Base-by-base conservation (phyloP, 2,329 filamentous ascomycete genomes). In the Xenosphaeropsis pyriputrescens region DNA sequence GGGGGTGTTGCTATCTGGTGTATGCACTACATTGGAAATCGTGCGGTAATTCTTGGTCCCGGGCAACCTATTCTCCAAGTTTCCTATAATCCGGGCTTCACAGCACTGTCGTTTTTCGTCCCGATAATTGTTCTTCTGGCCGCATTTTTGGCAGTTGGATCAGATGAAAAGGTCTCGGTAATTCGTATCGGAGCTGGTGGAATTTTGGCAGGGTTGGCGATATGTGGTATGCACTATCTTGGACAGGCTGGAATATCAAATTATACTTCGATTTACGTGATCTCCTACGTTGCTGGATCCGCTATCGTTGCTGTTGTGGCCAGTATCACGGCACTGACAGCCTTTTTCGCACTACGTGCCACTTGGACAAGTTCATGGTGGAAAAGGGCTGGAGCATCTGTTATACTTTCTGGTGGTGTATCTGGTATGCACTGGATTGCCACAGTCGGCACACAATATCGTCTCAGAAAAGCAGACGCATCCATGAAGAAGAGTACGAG, bases 381-480 rank as follows among this genome's bases (percentile, higher is more conserved):
- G 79, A 84, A 85, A 52, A 67, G 84, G 41, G 58, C 68, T 8
- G 49, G 76, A 2, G 83, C 77, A 43, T 79, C 79, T 8, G 59
- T 74, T 34, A 57, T 86, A 14, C 65, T 93, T 31, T 80, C 82
- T 7, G 65, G 71, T 13, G 83, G 80, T 31, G 81, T 91, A 2
- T 86, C 79, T 8, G 83, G 82, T 1, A 91, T 93, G 85, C 85
- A 93, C 58, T 93, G 84, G 80, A 79, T 79, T 39, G 85, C 80
- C 22, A 70, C 79, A 3, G 67, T 72, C 9, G 82, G 82, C 13
- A 91, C 83, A 3, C 54, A 57, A 7, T 91, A 88, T 54, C 66
- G 65, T 32, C 57, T 84, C 37, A 56, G 68, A 45, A 53, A 64
- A 33, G 54, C 67, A 37, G 61, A 63, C 35, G 45, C 60, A 22